Percentiles rank a stretch among this genome's conserved stretches.
phyloP scores from a whole-genome alignment of 208 protist genomes.

The Trypanosoma rangeli region DNA sequence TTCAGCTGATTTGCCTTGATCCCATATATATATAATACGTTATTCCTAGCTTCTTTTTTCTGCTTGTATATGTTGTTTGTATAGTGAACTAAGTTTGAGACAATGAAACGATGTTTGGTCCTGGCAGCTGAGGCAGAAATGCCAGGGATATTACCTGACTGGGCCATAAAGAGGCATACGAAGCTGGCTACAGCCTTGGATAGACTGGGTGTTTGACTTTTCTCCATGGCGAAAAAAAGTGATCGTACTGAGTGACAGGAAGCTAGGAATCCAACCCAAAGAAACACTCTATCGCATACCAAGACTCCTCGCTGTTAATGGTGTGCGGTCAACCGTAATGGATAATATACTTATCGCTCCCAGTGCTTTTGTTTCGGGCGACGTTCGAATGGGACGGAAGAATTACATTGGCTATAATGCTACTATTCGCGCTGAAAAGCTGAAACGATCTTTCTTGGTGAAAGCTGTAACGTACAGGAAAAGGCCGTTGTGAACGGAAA shows the following conservation, averaged over 20 bases:
- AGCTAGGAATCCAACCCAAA: constrained; percentile 79
- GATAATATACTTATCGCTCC: constrained; percentile 91
- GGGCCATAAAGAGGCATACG: constrained; percentile 48
- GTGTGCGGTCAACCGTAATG: constrained; percentile 73
- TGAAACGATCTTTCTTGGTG: constrained; percentile 83
- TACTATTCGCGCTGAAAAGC: constrained; percentile 78
- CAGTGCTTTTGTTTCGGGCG: constrained; percentile 77
- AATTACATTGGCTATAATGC: constrained; percentile 92
- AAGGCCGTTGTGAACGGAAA: constrained; percentile 87
- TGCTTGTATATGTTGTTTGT: constrained; percentile 18
- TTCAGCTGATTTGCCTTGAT: constrained; percentile 1
- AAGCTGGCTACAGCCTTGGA: constrained; percentile 35
- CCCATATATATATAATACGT: constrained; percentile 19
- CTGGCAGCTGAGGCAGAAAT: constrained; percentile 29
- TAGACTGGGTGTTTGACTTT: constrained; percentile 38
- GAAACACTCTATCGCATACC: constrained; percentile 80
- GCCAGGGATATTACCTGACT: constrained; percentile 58
- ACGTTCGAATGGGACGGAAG: constrained; percentile 86
- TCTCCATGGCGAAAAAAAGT: constrained; percentile 38
- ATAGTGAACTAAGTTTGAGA: not conserved
- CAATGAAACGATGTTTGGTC: constrained; percentile 24
- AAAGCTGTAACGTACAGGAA: constrained; percentile 90
- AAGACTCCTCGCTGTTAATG: constrained; percentile 69
- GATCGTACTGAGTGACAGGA: constrained; percentile 54
- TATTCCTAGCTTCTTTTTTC: constrained; percentile 7